These are phyloP conservation scores for Nakataea oryzae DNA, from an alignment of 2,329 filamentous ascomycete genomes.

Conservation along the genomic window DNA sequence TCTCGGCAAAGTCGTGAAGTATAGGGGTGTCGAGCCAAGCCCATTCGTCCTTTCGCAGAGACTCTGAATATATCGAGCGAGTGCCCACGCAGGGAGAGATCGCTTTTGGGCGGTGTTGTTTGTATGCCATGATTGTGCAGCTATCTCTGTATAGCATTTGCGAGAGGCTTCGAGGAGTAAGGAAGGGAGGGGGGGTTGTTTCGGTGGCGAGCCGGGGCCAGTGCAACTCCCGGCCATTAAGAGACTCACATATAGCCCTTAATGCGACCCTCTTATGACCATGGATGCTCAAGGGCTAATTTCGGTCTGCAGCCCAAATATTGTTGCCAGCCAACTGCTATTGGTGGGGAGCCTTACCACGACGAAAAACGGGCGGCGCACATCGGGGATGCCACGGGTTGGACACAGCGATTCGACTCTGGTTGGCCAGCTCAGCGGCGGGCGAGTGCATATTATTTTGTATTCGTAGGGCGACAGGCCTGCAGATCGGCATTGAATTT, in stretches of 20 bases:
- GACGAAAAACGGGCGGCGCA: not conserved
- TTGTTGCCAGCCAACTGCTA: constrained; percentile 7
- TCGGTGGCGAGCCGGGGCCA: not conserved
- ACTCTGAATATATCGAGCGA: not conserved
- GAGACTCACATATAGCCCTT: constrained; percentile 25
- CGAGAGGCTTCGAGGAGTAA: not conserved
- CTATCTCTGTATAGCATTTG: not conserved
- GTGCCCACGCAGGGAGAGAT: not conserved
- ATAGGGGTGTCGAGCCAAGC: not conserved
- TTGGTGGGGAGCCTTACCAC: not conserved
- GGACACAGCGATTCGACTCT: not conserved
- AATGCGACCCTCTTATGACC: constrained; percentile 18
- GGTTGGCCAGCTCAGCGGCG: not conserved
- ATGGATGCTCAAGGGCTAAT: constrained; percentile 21
- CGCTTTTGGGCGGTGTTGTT: too few relatives aligned
- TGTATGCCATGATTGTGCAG: not conserved
- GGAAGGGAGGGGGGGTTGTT: not conserved
- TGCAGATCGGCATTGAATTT: not conserved
- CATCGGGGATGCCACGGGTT: not conserved
- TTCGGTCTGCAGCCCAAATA: constrained; percentile 20
- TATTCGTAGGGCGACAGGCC: not conserved
- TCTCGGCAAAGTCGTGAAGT: too few relatives aligned
- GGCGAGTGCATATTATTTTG: not conserved
- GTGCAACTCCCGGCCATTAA: constrained; percentile 16
- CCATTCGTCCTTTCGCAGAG: not conserved